Evolutionary conservation across 257 asterid genomes (phyloP).

Genomic region (Coffea canephora): DNA sequence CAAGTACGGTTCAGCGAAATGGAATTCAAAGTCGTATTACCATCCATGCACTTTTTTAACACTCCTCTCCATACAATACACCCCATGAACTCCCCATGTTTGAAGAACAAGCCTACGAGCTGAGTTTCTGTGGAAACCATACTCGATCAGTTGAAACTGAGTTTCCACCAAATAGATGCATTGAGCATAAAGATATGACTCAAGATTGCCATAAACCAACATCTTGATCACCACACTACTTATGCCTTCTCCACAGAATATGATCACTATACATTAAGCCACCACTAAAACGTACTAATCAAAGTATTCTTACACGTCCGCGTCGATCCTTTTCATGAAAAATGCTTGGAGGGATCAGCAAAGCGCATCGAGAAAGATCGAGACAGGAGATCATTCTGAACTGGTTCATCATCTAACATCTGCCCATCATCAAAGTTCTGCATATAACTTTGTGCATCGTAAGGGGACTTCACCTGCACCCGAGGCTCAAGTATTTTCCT

Average conservation of each 20-base stretch:
- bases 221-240: not conserved
- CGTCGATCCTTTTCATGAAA: not conserved
- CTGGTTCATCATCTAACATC: slow-evolving; percentile 4
- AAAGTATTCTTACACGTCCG: not conserved
- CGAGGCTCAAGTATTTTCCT: not conserved
- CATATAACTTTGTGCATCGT: slow-evolving; percentile 14
- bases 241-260: not conserved
- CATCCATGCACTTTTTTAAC: no score
- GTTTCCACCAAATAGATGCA: not conserved
- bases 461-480: slow-evolving; percentile 18
- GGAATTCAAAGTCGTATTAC: no score
- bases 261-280: not conserved
- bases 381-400: slow-evolving; percentile 1
- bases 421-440: slow-evolving; percentile 26
- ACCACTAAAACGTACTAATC: not conserved
- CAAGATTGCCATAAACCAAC: not conserved
- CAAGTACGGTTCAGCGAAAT: no score
- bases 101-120: no score
- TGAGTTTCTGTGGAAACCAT: no score
- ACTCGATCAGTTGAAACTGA: no score
- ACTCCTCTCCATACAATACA: no score
- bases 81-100: no score
- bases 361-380: slow-evolving; percentile 25
- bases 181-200: not conserved
- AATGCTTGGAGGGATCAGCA: slow-evolving; percentile 21